Evolutionary conservation across 169 alveolate species (phyloP).

Genomic region (Perkinsus marinus): DNA sequence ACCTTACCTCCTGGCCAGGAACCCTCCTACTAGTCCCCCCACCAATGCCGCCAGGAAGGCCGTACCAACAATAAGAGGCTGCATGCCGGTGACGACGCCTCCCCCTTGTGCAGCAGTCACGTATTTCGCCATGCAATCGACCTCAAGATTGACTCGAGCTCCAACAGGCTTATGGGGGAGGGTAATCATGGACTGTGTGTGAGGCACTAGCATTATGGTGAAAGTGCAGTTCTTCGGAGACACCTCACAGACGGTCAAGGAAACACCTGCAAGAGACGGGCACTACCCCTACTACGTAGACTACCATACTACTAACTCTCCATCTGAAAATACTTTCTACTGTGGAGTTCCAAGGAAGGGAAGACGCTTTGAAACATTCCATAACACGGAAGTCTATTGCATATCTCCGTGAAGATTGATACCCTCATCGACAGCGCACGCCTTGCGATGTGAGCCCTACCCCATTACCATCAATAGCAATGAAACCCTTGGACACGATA

Average conservation of each 20-base stretch:
- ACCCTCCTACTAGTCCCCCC: not conserved
- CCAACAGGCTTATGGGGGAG: not conserved
- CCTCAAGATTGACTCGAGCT: conserved; percentile 4
- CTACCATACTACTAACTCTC: too few species aligned
- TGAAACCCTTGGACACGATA: conserved; percentile 5
- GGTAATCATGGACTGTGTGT: not conserved
- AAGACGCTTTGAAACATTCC: too few species aligned
- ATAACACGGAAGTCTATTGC: not conserved
- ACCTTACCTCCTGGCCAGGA: not conserved
- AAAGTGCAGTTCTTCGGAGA: not conserved
- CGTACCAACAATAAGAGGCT: not conserved
- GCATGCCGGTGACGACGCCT: not conserved
- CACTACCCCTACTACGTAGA: too few species aligned
- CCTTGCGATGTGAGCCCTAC: not conserved
- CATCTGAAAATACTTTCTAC: too few species aligned
- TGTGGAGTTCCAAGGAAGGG: too few species aligned
- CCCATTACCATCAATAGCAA: conserved; percentile 7
- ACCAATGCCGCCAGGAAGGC: not conserved
- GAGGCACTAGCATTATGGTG: conserved; percentile 5
- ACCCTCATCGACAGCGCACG: not conserved
- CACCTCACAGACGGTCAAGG: conserved; percentile 5
- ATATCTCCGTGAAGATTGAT: not conserved
- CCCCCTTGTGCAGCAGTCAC: not conserved
- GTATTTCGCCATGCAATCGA: conserved; percentile 4
- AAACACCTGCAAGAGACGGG: not conserved